Base-by-base conservation (phyloP, 805 yeast species). In the Wilhelminamyces savonicus region DNA sequence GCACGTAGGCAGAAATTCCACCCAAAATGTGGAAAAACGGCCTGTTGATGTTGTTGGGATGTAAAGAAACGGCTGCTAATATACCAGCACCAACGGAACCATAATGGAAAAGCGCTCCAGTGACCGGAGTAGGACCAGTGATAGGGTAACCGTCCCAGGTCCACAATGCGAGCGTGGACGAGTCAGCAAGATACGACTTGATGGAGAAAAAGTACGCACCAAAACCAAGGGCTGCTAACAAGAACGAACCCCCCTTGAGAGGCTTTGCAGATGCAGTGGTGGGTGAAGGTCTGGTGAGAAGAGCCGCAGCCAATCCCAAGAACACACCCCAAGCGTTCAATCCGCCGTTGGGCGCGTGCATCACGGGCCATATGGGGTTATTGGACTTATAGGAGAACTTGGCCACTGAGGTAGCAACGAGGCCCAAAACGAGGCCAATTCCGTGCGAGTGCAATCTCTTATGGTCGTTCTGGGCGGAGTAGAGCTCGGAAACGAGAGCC, bases 341-440 rank as follows among this genome's bases (percentile, higher is more conserved):
- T 10, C 98, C 98, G 13, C 97, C 96, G 44, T 84, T 87, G 9
- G 65, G 71, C 12, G 67, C 68, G 52, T 87, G 79, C 88, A 92
- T 79, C 29, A 88, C 82, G 17, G 97, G 94, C 98, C 98, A 92
- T 27, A 87, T 65, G 22, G 98, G 98, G 52, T 92, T 92, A 50
- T 88, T 88, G 3, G 97, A 76, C 58, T 74, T 82, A 44, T 69
- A 74, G 7, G 80, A 74, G 59, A 72, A 82, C 50, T 92, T 92
- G 13, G 84, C 65, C 18, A 84, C 72, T 1, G 87, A 74, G 2
- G 95, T 76, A 4, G 76, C 52, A 24, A 83, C 63, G 35, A 92
- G 66, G 12, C 98, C 98, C 16, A 82, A 37, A 2, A 76, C 52
- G 40, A 81, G 77, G 3, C 88, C 65, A 3, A 76, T 50, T 4